Evolutionary conservation across 2,329 filamentous ascomycete species (phyloP).

Genomic region (Epichloe hybrida): DNA sequence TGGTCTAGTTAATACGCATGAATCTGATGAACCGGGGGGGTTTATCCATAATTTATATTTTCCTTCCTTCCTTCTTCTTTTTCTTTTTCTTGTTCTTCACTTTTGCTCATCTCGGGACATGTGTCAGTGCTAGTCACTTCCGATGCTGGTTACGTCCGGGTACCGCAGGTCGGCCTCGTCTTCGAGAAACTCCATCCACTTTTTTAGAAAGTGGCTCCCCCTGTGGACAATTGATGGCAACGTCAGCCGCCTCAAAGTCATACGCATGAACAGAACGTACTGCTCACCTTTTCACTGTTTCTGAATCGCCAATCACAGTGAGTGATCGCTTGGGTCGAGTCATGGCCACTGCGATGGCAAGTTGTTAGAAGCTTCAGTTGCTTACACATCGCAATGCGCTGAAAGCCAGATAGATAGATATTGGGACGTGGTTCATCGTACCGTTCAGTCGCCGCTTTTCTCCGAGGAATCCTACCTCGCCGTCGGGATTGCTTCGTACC

Average conservation of each 20-base stretch:
- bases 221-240: constrained; percentile 28
- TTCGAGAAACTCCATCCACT: constrained; percentile 86
- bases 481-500: constrained; percentile 78
- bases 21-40: background rate
- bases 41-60: too few species aligned
- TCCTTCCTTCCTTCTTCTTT: background rate
- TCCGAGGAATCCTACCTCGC: constrained; percentile 83
- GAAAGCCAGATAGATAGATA: too few species aligned
- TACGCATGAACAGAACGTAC: too few species aligned
- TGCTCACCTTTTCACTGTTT: constrained; percentile 70
- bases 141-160: constrained; percentile 46
- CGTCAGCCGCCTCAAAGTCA: background rate
- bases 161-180: constrained; percentile 84
- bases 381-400: background rate
- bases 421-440: constrained; percentile 28
- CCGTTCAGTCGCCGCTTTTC: constrained; percentile 89
- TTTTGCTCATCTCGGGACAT: background rate
- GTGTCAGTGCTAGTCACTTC: constrained; percentile 4
- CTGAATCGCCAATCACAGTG: constrained; percentile 84
- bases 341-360: constrained; percentile 72
- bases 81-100: background rate
- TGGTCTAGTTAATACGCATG: background rate
- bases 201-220: constrained; percentile 76
- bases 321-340: constrained; percentile 84
- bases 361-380: background rate